A percentile compares a stretch with the other conserved stretches of the same genome.
Evolutionary conservation across 176 grass and related monocot genomes (phyloP).

Genomic region (Carex myosuroides): DNA sequence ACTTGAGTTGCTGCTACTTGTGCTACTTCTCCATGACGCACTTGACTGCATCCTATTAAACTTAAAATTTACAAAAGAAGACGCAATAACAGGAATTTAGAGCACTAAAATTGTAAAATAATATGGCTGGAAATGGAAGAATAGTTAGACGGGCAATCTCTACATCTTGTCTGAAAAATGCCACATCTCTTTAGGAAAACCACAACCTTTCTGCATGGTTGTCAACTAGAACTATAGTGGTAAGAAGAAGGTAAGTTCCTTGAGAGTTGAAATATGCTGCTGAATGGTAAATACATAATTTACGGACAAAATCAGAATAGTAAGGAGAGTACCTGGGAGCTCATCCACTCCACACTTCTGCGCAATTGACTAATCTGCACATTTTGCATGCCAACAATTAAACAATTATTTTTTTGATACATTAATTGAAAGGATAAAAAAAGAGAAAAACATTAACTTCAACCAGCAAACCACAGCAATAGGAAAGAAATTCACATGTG

Average conservation of each 20-base stretch:
- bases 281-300: not conserved
- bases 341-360: slow-evolving; percentile 64
- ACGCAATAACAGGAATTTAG: slow-evolving; percentile 15
- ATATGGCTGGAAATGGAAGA: not conserved
- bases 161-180: not conserved
- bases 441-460: slow-evolving; percentile 20
- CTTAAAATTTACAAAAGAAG: slow-evolving; percentile 31
- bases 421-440: slow-evolving; percentile 6
- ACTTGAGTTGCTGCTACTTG: slow-evolving; percentile 34
- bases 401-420: not conserved
- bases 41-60: slow-evolving; percentile 45
- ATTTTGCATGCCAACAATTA: slow-evolving; percentile 7
- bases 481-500: not conserved
- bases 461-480: not conserved
- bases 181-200: not conserved
- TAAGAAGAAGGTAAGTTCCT: not conserved
- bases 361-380: slow-evolving; percentile 67
- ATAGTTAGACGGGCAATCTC: not conserved
- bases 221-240: not conserved
- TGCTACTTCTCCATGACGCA: slow-evolving; percentile 42
- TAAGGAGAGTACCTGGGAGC: slow-evolving; percentile 54
- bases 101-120: slow-evolving; percentile 17
- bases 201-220: not conserved
- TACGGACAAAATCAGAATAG: not conserved
- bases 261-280: not conserved